Evolutionary conservation across 2,329 filamentous ascomycete genomes (phyloP), one percentile per base, ranked within the genome.

Genomic region (Immersiporthe knoxdaviesiana): DNA sequence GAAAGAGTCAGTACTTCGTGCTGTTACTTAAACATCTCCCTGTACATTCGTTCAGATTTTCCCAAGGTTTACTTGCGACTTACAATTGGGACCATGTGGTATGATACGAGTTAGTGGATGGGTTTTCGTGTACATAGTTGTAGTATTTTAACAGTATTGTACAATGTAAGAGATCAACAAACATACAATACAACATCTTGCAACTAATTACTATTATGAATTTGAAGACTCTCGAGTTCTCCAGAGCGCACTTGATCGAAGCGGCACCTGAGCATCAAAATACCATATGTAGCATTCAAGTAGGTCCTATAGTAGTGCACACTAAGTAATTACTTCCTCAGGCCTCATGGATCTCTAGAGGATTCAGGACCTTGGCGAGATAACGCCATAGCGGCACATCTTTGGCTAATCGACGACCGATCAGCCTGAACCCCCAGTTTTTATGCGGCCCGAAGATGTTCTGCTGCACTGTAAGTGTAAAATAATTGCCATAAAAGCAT

Each of bases 311-410:
- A 39, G 11, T 39, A 39, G 6, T 35, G 4, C 8, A 4, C 8
- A 35, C 37, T 12, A 12, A 39, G 5, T 12, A 39, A 39, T 7
- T 18, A 58, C 8, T 16, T 58, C 32, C n/a, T 21, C 24, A 11
- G 12, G n/a, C n/a, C 12, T 12, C 32, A 59, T 37, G 30, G 56
- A 52, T 47, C 16, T 21, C 8, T 21, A 47, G 18, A 47, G 52
- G 24, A 56, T 56, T 56, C 14, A 18, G 52, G 18, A 7, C 3
- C 27, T 68, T 68, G 24, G 65, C 65, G 61, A 41, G 68, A 70
- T 70, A 70, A 70, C 68, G 68, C 68, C 65, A 70, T 70, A 52
- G 54, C 54, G n/a, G 27, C 56, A 35, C 24, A 37, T 24, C n/a
- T 35, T 64, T 65, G 35, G 64, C 65, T 65, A 66, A 50, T 67